Evolutionary conservation across 1,284 basidiomycete species (phyloP).

Genomic region (Cutaneotrichosporon spelunceum): DNA sequence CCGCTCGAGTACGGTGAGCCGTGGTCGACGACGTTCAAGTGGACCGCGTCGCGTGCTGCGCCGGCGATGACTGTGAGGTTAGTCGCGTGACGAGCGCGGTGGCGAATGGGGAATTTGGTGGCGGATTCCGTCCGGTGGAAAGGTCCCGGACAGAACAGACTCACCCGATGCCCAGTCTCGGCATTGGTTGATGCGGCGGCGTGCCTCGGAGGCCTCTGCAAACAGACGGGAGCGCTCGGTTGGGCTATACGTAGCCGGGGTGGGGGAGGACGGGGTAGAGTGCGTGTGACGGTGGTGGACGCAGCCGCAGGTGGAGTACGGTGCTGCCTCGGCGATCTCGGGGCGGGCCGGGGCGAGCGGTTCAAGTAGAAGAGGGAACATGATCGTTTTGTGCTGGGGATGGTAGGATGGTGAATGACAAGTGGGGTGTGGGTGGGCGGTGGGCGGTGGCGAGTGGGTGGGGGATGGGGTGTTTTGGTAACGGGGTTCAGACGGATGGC

Average conservation of each 20-base stretch:
- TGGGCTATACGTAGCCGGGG: background rate
- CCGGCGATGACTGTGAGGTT: slow-evolving; percentile 14
- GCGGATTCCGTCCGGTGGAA: background rate
- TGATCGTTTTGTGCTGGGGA: background rate
- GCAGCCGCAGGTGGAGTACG: slow-evolving; percentile 6
- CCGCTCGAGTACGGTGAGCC: background rate
- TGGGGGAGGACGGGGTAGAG: background rate
- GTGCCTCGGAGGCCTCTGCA: slow-evolving; percentile 1
- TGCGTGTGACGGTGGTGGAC: slow-evolving; percentile 1
- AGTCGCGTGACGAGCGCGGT: background rate
- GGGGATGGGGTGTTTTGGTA: background rate
- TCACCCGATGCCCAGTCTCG: slow-evolving; percentile 19
- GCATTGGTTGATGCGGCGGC: slow-evolving; percentile 16
- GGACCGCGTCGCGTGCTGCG: slow-evolving; percentile 15
- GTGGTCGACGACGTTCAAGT: slow-evolving; percentile 4
- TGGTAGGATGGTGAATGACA: background rate
- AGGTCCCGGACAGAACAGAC: background rate
- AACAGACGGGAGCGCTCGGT: slow-evolving; percentile 1
- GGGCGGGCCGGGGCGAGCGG: slow-evolving; percentile 8
- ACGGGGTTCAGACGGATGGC: background rate
- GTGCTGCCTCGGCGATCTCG: slow-evolving; percentile 5
- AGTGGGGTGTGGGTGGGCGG: background rate
- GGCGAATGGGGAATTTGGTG: background rate
- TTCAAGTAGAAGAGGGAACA: slow-evolving; percentile 3
- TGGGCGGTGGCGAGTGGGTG: background rate